Evolutionary conservation across 1,284 basidiomycete genomes (phyloP).

Genomic region (Leucoagaricus sp.): DNA sequence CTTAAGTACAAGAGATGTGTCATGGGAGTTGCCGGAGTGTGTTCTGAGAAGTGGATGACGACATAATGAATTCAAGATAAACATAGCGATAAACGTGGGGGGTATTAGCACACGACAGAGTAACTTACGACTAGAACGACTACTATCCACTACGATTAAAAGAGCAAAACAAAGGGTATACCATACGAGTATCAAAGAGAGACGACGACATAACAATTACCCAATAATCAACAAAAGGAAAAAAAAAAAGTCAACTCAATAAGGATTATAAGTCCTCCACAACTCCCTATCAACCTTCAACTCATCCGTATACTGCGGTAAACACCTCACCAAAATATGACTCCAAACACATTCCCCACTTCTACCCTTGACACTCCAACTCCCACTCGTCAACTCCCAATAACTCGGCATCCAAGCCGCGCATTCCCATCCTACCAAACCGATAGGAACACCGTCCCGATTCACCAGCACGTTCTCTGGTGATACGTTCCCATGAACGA

Average conservation of each 20-base stretch:
- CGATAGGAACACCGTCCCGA: slow-evolving; percentile 20
- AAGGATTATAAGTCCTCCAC: slow-evolving; percentile 13
- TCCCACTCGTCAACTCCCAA: slow-evolving; percentile 25
- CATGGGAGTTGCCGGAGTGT: too few species aligned
- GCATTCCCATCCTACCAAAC: slow-evolving; percentile 30
- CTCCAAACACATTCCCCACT: slow-evolving; percentile 11
- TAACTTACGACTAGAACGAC: too few species aligned
- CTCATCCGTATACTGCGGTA: slow-evolving; percentile 18
- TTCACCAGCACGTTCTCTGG: slow-evolving; percentile 29
- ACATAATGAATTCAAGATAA: too few species aligned
- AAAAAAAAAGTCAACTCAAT: background rate
- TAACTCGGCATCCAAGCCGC: slow-evolving; percentile 32
- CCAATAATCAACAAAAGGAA: background rate
- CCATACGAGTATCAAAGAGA: too few species aligned
- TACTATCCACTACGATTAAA: too few species aligned
- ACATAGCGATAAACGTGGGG: too few species aligned
- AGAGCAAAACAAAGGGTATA: too few species aligned
- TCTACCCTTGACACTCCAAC: slow-evolving; percentile 8
- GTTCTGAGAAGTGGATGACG: too few species aligned
- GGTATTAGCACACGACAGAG: too few species aligned
- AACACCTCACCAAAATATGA: slow-evolving; percentile 13
- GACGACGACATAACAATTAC: too few species aligned
- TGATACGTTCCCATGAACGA: slow-evolving; percentile 29
- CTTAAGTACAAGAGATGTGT: too few species aligned
- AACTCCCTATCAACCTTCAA: slow-evolving; percentile 9